A percentile compares a stretch with the other conserved stretches of the same genome.
These are phyloP conservation scores for Yamadazyma songkhlaensis DNA, from an alignment of 1,139 yeast genomes.

Conservation along the genomic window DNA sequence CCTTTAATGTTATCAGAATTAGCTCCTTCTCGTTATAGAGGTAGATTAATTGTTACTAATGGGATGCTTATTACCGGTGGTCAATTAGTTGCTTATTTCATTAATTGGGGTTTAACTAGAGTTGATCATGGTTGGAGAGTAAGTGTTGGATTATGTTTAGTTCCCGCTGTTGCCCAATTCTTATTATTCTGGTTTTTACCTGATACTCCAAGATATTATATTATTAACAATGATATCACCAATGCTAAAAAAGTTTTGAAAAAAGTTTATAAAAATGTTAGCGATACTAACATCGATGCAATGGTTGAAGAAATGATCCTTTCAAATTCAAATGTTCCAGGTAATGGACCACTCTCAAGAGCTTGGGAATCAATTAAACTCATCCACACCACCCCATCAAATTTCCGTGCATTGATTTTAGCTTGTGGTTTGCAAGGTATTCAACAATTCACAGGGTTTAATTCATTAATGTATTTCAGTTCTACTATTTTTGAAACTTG, in stretches of 20 bases:
- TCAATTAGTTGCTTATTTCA: constrained; percentile 85
- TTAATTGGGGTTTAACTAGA: constrained; percentile 82
- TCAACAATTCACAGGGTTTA: constrained; percentile 94
- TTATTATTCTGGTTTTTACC: constrained; percentile 80
- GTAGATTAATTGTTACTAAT: constrained; percentile 70
- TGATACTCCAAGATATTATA: constrained; percentile 89
- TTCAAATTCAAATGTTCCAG: constrained; percentile 63
- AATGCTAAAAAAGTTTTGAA: constrained; percentile 65
- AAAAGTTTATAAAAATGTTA: constrained; percentile 55
- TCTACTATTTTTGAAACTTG: constrained; percentile 86
- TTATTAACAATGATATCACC: constrained; percentile 63
- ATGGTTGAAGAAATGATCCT: constrained; percentile 58
- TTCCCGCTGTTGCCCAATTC: constrained; percentile 82
- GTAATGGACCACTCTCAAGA: constrained; percentile 49
- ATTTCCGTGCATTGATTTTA: constrained; percentile 80
- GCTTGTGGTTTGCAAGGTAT: constrained; percentile 94
- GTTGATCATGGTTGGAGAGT: constrained; percentile 90
- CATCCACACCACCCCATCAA: constrained; percentile 73
- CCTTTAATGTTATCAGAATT: constrained; percentile 89
- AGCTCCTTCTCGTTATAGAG: constrained; percentile 90
- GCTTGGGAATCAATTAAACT: constrained; percentile 64
- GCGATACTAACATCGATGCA: constrained; percentile 54
- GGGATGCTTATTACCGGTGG: constrained; percentile 84
- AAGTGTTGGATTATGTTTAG: constrained; percentile 82
- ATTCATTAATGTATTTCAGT: constrained; percentile 90